Conservation (phyloP, 345 rosid genomes). For the Camelina sativa region DNA sequence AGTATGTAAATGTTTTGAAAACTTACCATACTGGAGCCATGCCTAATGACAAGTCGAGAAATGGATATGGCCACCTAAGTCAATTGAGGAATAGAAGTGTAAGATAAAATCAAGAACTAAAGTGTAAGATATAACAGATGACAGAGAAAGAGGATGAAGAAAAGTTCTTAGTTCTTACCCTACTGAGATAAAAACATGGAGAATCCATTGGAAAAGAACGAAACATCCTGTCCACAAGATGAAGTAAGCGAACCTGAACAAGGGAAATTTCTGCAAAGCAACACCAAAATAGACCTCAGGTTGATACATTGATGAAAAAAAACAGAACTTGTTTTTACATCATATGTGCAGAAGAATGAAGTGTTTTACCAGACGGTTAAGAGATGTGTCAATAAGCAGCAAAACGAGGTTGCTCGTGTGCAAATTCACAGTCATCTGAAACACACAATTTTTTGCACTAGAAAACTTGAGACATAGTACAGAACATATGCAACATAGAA, state of each 20-base stretch:
- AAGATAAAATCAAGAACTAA: slow-evolving; percentile 13
- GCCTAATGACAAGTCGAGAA: slow-evolving; percentile 59
- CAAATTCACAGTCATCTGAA: slow-evolving; percentile 66
- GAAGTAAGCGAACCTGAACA: slow-evolving; percentile 71
- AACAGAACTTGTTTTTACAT: background rate
- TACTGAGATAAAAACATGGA: slow-evolving; percentile 55
- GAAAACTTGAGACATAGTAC: background rate
- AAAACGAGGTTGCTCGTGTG: slow-evolving; percentile 64
- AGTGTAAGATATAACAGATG: background rate
- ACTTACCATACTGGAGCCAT: slow-evolving; percentile 69
- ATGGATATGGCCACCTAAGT: slow-evolving; percentile 80
- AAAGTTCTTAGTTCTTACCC: slow-evolving; percentile 48
- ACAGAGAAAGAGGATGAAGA: background rate
- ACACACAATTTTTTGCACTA: slow-evolving; percentile 8
- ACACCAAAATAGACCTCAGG: slow-evolving; percentile 17
- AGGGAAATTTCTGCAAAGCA: slow-evolving; percentile 61
- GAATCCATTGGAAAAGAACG: slow-evolving; percentile 65
- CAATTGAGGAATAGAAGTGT: slow-evolving; percentile 6
- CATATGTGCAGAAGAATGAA: background rate
- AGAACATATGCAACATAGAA: background rate
- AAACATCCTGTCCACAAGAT: slow-evolving; percentile 61
- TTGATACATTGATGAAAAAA: slow-evolving; percentile 4
- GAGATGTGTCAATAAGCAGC: slow-evolving; percentile 61
- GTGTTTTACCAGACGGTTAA: slow-evolving; percentile 62
- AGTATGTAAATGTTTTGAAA: slow-evolving; percentile 23